Evolutionary conservation across 2,329 filamentous ascomycete species (phyloP).

Genomic region (Cordyceps pruinosa): DNA sequence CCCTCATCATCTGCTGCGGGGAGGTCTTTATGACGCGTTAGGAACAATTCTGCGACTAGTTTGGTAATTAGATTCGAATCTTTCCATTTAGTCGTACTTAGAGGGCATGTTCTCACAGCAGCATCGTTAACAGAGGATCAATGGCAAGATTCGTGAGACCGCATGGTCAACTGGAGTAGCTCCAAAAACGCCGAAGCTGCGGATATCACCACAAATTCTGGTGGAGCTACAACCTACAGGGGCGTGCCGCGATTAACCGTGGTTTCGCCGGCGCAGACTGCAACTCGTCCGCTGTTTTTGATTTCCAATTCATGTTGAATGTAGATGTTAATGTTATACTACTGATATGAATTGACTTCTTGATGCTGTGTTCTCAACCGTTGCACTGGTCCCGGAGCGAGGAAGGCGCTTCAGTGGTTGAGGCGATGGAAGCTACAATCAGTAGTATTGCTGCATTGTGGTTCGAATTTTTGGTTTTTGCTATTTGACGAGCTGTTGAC

Average conservation of each 20-base stretch:
- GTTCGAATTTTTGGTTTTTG: neutral
- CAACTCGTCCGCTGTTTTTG: neutral
- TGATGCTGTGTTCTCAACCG: no score
- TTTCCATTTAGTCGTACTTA: neutral
- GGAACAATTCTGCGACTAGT: neutral
- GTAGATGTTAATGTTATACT: neutral
- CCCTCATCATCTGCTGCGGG: slow-evolving; percentile 30
- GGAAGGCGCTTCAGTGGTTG: neutral
- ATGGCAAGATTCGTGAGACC: neutral
- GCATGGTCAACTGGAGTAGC: neutral
- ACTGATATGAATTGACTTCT: no score
- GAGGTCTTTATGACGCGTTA: neutral
- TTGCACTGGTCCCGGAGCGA: neutral
- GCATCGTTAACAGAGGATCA: neutral
- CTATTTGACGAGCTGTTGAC: neutral
- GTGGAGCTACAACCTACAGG: slow-evolving; percentile 12
- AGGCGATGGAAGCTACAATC: no score
- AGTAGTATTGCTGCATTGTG: no score
- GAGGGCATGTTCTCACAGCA: neutral
- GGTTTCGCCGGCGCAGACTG: slow-evolving; percentile 9
- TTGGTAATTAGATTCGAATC: neutral
- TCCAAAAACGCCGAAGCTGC: neutral
- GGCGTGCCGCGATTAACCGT: slow-evolving; percentile 6
- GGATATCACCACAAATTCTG: slow-evolving; percentile 9
- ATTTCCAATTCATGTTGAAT: neutral